Conservation (phyloP, 2,329 filamentous ascomycete species). For the Aspergillus niger region DNA sequence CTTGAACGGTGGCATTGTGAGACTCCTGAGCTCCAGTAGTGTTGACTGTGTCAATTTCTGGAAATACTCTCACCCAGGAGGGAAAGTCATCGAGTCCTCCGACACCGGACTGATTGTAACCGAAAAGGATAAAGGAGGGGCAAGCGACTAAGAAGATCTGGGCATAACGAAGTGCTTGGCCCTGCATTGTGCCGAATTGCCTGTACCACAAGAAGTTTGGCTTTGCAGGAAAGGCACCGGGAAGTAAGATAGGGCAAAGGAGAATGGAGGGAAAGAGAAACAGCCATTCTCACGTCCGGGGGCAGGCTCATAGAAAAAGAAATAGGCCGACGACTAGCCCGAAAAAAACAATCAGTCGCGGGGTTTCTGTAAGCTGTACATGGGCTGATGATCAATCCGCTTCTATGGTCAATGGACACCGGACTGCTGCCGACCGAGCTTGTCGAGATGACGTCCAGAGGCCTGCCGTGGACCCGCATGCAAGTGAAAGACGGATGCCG, state of each 20-base stretch:
- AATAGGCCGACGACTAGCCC: not conserved
- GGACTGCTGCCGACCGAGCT: slow-evolving; percentile 1
- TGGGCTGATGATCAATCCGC: not conserved
- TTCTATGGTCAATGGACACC: not conserved
- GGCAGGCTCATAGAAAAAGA: not conserved
- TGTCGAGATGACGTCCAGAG: not conserved
- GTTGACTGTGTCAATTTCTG: slow-evolving; percentile 52
- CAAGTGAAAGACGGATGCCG: not conserved
- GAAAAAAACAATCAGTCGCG: not conserved
- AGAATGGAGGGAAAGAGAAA: not conserved
- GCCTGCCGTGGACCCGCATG: not conserved
- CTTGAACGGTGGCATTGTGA: slow-evolving; percentile 49
- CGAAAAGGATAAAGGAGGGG: slow-evolving; percentile 51
- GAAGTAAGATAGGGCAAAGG: not conserved
- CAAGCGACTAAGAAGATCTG: slow-evolving; percentile 25
- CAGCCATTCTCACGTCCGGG: not conserved
- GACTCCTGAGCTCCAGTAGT: slow-evolving; percentile 45
- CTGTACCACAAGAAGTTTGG: not conserved
- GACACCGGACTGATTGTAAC: slow-evolving; percentile 56
- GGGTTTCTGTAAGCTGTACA: not conserved
- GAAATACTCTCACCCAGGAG: slow-evolving; percentile 42
- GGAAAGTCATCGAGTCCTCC: slow-evolving; percentile 47
- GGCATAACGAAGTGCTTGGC: slow-evolving; percentile 12
- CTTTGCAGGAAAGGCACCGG: not conserved
- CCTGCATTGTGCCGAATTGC: slow-evolving; percentile 3